Percentiles rank a stretch among this genome's conserved stretches.
These are phyloP conservation scores for Cutaneotrichosporon cavernicola DNA, from an alignment of 1,284 basidiomycete species.

Conservation along the genomic window DNA sequence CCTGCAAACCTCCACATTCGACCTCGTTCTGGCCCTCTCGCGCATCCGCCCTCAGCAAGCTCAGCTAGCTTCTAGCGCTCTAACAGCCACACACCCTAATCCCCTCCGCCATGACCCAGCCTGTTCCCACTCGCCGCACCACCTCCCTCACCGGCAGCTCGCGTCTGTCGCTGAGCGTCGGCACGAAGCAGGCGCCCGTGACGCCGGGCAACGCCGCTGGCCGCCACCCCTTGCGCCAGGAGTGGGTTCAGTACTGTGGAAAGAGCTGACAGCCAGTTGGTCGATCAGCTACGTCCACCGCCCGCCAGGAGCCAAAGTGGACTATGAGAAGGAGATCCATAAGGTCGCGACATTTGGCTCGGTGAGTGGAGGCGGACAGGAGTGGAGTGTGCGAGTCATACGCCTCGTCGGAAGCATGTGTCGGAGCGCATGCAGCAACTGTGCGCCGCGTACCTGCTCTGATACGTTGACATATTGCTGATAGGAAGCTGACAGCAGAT, in stretches of 20 bases:
- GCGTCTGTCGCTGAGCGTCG: conserved; percentile 46
- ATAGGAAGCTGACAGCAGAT: conserved; percentile 37
- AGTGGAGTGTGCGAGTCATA: not conserved
- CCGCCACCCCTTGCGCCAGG: conserved; percentile 49
- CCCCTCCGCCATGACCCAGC: conserved; percentile 3
- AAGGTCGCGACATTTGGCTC: conserved; percentile 54
- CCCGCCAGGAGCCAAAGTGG: conserved; percentile 52
- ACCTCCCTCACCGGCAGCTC: conserved; percentile 44
- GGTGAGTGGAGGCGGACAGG: conserved; percentile 46
- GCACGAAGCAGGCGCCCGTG: conserved; percentile 28
- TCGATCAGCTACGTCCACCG: conserved; percentile 53
- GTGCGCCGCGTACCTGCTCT: not conserved
- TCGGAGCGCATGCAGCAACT: not conserved
- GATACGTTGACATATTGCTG: not conserved
- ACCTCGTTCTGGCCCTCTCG: not conserved
- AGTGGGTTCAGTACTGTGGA: conserved; percentile 35
- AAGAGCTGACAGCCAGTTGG: conserved; percentile 40
- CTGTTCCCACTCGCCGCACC: conserved; percentile 31
- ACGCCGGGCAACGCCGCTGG: conserved; percentile 29
- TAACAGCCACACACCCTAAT: not conserved
- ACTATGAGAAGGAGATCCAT: conserved; percentile 54
- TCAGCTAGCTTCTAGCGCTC: not conserved
- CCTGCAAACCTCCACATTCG: not conserved
- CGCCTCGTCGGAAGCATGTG: not conserved
- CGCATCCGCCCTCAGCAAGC: not conserved